These are phyloP conservation scores for Cicer yamashitae DNA, from an alignment of 306 rosid species.

Conservation along the genomic window DNA sequence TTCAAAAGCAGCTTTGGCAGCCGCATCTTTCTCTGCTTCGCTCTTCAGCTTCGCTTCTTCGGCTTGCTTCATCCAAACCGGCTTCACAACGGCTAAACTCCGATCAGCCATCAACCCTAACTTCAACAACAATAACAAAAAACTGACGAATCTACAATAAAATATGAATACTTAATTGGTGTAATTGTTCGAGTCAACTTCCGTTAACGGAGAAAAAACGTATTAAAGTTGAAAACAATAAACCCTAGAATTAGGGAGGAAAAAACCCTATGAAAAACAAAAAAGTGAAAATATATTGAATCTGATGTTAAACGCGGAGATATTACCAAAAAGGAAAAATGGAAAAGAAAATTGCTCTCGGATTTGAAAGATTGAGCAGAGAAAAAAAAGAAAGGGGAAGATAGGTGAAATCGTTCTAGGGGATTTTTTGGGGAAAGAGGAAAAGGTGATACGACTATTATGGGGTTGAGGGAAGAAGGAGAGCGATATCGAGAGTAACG, in stretches of 20 bases:
- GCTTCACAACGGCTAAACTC: slow-evolving; percentile 64
- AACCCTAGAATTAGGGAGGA: slow-evolving; percentile 26
- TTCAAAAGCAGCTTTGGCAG: slow-evolving; percentile 95
- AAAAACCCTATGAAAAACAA: neutral
- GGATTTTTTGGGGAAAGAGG: neutral
- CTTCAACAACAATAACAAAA: neutral
- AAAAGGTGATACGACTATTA: neutral
- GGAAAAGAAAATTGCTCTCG: neutral
- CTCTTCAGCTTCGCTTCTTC: slow-evolving; percentile 92
- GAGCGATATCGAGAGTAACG: neutral
- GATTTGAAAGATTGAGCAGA: neutral
- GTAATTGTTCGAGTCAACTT: neutral
- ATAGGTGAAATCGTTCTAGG: neutral
- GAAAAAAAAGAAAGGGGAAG: neutral
- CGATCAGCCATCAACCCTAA: slow-evolving; percentile 84
- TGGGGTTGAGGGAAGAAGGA: neutral
- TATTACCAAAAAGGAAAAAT: neutral
- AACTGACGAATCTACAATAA: slow-evolving; percentile 4
- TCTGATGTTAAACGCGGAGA: neutral
- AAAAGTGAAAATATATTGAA: neutral
- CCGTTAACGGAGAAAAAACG: too few relatives aligned
- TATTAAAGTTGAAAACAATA: slow-evolving; percentile 3
- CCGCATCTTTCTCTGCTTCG: slow-evolving; percentile 94
- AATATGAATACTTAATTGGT: slow-evolving; percentile 19
- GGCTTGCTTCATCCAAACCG: slow-evolving; percentile 98